Base-by-base conservation (phyloP, 2,329 filamentous ascomycete genomes). In the Hypomyces perniciosus region DNA sequence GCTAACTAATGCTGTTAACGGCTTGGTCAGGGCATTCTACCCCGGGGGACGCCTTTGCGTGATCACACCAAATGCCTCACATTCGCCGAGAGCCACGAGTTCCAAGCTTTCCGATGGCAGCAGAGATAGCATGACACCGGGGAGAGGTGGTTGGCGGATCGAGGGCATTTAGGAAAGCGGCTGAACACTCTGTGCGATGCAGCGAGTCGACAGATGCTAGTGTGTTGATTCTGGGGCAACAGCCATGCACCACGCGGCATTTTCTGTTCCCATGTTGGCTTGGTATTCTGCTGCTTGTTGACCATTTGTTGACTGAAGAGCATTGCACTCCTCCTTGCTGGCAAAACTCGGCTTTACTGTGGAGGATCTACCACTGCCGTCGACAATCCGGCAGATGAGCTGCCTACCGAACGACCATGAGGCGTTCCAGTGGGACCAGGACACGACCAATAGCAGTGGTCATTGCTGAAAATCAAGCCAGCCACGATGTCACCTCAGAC, bases 371-470 rank as follows among this genome's bases (percentile, higher is more conserved):
- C 50, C 50, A 42, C 39, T 40, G 40, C 50, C 45, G 46, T 43
- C 48, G 41, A 33, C 46, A 35, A 38, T 34, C 43, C 50, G 51
- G 51, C 51, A 53, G 46, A 50, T 53, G 44, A 48, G 43, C 34
- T 51, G 49, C 40, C 33, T 48, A 48, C 45, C 50, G 45, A 44
- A 38, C 37, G 20, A 39, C 34, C 20, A 41, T 12, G 48, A 51
- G 48, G 48, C 48, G 44, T 46, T 39, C 30, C 13, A 42, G 47
- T 30, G 8, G 20, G 42, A 39, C 42, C 38, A 38, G 41, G 28
- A 43, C 43, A 35, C 29, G 33, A 43, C 8, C 26, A 13, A 20
- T 31, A 12, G 38, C 29, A 42, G 41, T 45, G 13, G 39, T 42
- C 42, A 31, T 45, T 37, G 10, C 39, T 34, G 46, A 42, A 42